Base-by-base conservation (phyloP, 495 filamentous ascomycete species). In the Penicillium steckii region DNA sequence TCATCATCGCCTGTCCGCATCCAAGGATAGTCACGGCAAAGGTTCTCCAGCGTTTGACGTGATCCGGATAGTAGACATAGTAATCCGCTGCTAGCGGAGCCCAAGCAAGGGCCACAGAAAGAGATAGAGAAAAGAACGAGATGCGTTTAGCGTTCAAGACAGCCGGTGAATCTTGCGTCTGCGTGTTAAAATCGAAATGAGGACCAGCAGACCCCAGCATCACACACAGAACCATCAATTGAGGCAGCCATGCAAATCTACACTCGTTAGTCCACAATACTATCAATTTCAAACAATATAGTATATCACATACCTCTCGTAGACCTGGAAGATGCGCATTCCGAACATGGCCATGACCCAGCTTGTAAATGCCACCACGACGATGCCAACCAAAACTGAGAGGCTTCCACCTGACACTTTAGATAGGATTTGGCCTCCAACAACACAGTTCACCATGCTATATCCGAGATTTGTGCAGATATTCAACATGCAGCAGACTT, bases 381-480 rank as follows among this genome's bases (percentile, higher is more conserved):
- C 71, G 51, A 89, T 88, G 5, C 88, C 88, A 33, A 89, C 83
- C 3, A 82, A 70, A 10, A 90, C 78, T 0, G 81, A 80, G 51
- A 90, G 71, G 26, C 60, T 70, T 6, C 77, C 82, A 25, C 80
- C 80, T 13, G 74, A 71, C 15, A 91, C 65, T n/a, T 71, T 78
- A 19, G 78, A 82, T 27, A 86, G 58, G 45, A 88, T 65, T 59
- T 84, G 72, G 18, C 82, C 73, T 45, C 77, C 73, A 41, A 83
- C 61, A 44, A 75, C 66, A 42, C 74, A 78, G 58, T 82, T 80
- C 53, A 91, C 79, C 69, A 88, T 80, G 33, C 78, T 73, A 51
- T 89, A 91, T 3, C 87, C 88, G 23, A 90, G 55, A 61, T 88
- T 79, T 26, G 87, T 79, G 37, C 90, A 79, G 10, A 91, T 72